Evolutionary conservation across 306 rosid species (phyloP).

Genomic region (Castanospermum australe): DNA sequence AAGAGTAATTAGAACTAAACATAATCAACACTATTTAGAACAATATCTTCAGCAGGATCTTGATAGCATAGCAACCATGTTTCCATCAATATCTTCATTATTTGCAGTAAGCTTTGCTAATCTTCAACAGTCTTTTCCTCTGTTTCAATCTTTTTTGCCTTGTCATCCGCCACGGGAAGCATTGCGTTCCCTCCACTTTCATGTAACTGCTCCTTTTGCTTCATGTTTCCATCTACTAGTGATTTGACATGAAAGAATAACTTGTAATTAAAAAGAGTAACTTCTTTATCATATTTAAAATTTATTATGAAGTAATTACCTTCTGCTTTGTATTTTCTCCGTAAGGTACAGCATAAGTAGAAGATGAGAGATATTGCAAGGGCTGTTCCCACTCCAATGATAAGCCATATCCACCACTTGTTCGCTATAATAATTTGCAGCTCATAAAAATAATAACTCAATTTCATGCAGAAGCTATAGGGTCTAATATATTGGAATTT

Average conservation of each 20-base stretch:
- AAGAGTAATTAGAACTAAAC: too few species aligned
- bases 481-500: neutral
- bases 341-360: conserved; percentile 6
- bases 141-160: neutral
- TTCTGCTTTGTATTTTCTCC: conserved; percentile 13
- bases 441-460: neutral
- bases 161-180: neutral
- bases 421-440: conserved; percentile 4
- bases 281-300: neutral
- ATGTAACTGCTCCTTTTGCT: neutral
- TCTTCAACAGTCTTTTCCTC: neutral
- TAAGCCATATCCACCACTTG: conserved; percentile 39
- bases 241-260: neutral
- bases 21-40: too few species aligned
- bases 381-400: conserved; percentile 20
- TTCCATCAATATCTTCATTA: too few species aligned
- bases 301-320: conserved; percentile 11
- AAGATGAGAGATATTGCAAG: conserved; percentile 15
- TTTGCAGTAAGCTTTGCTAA: too few species aligned
- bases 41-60: too few species aligned
- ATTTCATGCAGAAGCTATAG: neutral
- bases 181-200: conserved; percentile 9
- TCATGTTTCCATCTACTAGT: conserved; percentile 11
- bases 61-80: too few species aligned
- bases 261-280: neutral